Evolutionary conservation across 2,329 filamentous ascomycete species (phyloP).

Genomic region (Saccharata proteae): DNA sequence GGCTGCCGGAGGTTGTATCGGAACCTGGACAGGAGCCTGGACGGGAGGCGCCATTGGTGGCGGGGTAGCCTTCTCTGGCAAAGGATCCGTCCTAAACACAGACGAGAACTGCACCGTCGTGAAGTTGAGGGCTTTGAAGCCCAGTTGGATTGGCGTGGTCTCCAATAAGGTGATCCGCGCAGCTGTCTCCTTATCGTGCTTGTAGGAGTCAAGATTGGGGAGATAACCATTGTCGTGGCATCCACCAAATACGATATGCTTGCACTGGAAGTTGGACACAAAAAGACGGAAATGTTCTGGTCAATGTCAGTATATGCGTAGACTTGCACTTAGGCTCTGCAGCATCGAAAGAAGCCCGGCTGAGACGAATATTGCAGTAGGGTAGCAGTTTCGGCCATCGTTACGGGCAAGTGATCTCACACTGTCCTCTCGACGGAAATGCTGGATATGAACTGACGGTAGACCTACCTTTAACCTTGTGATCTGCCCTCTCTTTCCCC

Average conservation of each 20-base stretch:
- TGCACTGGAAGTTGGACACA: slow-evolving; percentile 33
- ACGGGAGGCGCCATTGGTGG: slow-evolving; percentile 9
- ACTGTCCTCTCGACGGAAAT: neutral
- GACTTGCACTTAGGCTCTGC: no score
- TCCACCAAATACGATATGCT: slow-evolving; percentile 36
- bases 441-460: neutral
- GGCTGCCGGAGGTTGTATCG: neutral
- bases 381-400: no score
- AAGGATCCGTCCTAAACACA: slow-evolving; percentile 29
- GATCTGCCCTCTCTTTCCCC: slow-evolving; percentile 36
- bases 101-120: slow-evolving; percentile 24
- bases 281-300: slow-evolving; percentile 34
- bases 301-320: neutral
- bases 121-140: slow-evolving; percentile 31
- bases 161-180: slow-evolving; percentile 34
- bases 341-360: no score
- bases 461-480: slow-evolving; percentile 31
- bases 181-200: slow-evolving; percentile 25
- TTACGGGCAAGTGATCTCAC: neutral
- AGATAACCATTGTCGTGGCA: slow-evolving; percentile 36
- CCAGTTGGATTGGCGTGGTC: slow-evolving; percentile 28
- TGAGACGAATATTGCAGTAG: no score
- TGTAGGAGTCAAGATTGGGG: slow-evolving; percentile 32
- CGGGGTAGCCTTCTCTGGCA: slow-evolving; percentile 20
- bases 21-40: slow-evolving; percentile 10